A percentile compares a stretch with the other conserved stretches of the same genome.
Conservation (phyloP, 2,329 filamentous ascomycete species). For the Thielaviopsis ethacetica region DNA sequence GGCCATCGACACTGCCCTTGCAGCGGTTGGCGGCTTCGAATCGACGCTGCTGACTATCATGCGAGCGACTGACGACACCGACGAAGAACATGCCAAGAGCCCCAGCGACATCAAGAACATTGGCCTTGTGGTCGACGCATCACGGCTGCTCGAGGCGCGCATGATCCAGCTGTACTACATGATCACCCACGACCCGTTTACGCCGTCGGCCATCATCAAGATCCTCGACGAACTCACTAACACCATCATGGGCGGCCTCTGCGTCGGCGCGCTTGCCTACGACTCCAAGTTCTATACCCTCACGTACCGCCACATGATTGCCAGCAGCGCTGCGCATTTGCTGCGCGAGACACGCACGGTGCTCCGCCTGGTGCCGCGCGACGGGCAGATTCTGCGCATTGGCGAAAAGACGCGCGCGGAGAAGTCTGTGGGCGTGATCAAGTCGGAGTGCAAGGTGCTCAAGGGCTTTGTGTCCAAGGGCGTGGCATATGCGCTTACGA, state of each 20-base stretch:
- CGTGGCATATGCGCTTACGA: not conserved
- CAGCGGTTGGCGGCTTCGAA: constrained; percentile 23
- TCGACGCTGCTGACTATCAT: constrained; percentile 22
- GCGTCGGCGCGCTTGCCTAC: constrained; percentile 53
- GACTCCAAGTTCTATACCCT: constrained; percentile 43
- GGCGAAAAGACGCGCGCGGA: not conserved
- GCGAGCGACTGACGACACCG: constrained; percentile 1
- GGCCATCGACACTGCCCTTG: constrained; percentile 12
- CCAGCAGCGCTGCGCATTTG: constrained; percentile 39
- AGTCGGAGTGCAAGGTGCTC: not conserved
- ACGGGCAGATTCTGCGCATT: constrained; percentile 35
- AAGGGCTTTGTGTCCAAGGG: not conserved
- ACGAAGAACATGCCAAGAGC: not conserved
- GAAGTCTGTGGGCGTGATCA: not conserved
- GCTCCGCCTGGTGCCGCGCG: constrained; percentile 39
- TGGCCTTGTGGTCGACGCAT: constrained; percentile 52
- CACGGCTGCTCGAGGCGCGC: constrained; percentile 62
- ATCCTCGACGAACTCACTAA: constrained; percentile 58
- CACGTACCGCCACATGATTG: constrained; percentile 46
- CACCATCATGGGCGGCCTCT: constrained; percentile 57
- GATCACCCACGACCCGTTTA: constrained; percentile 74
- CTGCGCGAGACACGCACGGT: constrained; percentile 47
- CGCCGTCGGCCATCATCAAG: constrained; percentile 53
- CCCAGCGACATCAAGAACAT: constrained; percentile 37
- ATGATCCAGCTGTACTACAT: constrained; percentile 77